These are phyloP conservation scores for Oryza nivara DNA, from an alignment of 176 grass and related monocot species.

Conservation along the genomic window DNA sequence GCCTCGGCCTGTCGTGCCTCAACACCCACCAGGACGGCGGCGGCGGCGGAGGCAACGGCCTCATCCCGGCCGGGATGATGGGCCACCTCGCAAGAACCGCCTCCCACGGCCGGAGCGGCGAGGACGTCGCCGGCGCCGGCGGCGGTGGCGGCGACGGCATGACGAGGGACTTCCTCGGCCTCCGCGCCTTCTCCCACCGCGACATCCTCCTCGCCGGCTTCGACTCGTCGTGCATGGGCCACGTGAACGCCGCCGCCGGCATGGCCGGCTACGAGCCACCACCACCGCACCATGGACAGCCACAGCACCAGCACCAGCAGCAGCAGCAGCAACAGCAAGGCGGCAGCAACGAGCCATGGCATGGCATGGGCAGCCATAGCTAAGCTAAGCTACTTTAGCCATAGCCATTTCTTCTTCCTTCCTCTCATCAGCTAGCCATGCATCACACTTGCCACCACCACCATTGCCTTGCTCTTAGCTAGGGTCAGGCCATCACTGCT, in stretches of 20 bases:
- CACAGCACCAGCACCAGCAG: slow-evolving; percentile 1
- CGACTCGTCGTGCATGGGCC: slow-evolving; percentile 64
- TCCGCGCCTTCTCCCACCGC: slow-evolving; percentile 76
- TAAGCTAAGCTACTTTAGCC: not conserved
- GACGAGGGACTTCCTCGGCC: slow-evolving; percentile 91
- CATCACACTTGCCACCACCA: not conserved
- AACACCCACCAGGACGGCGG: slow-evolving; percentile 19
- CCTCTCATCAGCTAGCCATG: not conserved
- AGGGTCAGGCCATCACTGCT: slow-evolving; percentile 34
- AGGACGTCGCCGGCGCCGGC: slow-evolving; percentile 4
- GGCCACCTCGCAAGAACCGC: slow-evolving; percentile 11
- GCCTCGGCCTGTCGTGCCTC: slow-evolving; percentile 49
- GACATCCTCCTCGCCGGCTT: slow-evolving; percentile 79
- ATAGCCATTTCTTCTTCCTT: slow-evolving; percentile 25
- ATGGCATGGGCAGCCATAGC: slow-evolving; percentile 49
- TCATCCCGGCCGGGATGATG: slow-evolving; percentile 17
- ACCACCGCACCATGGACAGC: slow-evolving; percentile 29
- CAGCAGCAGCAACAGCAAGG: slow-evolving; percentile 37
- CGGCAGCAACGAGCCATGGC: slow-evolving; percentile 54
- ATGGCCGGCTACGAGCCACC: slow-evolving; percentile 45
- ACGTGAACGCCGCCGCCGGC: slow-evolving; percentile 10
- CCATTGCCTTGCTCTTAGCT: slow-evolving; percentile 17
- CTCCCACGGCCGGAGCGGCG: slow-evolving; percentile 42
- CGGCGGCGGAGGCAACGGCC: not conserved
- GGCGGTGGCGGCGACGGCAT: slow-evolving; percentile 43